Evolutionary conservation across 495 filamentous ascomycete species (phyloP).

Genomic region (Evernia prunastri): DNA sequence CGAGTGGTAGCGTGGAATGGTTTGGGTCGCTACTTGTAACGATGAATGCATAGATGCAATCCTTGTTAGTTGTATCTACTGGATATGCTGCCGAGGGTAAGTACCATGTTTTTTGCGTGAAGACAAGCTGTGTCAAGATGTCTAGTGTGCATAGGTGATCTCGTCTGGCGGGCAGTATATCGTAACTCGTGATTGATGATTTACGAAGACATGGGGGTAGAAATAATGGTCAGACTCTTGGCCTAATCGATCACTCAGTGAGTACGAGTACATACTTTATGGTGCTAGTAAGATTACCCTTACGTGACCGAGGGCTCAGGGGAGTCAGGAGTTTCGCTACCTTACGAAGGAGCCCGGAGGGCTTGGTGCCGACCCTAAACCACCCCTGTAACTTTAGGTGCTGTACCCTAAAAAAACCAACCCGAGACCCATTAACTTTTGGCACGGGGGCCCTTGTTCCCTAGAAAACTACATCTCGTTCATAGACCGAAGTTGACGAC

Average conservation of each 20-base stretch:
- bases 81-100: slow-evolving; percentile 5
- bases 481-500: too few species aligned
- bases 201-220: neutral
- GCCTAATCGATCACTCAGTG: too few species aligned
- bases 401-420: too few species aligned
- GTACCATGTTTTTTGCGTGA: neutral
- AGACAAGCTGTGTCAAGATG: neutral
- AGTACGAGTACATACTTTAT: too few species aligned
- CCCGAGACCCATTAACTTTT: too few species aligned
- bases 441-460: neutral
- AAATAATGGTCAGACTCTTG: neutral
- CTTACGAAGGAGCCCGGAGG: too few species aligned
- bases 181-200: slow-evolving; percentile 1
- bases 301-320: too few species aligned
- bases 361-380: too few species aligned
- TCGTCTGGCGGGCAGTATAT: neutral
- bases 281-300: too few species aligned
- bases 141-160: neutral
- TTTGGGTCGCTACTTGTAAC: slow-evolving; percentile 7
- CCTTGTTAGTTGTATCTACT: slow-evolving; percentile 4
- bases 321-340: too few species aligned
- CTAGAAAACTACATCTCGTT: neutral
- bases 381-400: too few species aligned
- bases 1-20: neutral
- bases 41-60: slow-evolving; percentile 9